phyloP scores from a whole-genome alignment of 768 basidiomycete species.

The Boletellus ananas region DNA sequence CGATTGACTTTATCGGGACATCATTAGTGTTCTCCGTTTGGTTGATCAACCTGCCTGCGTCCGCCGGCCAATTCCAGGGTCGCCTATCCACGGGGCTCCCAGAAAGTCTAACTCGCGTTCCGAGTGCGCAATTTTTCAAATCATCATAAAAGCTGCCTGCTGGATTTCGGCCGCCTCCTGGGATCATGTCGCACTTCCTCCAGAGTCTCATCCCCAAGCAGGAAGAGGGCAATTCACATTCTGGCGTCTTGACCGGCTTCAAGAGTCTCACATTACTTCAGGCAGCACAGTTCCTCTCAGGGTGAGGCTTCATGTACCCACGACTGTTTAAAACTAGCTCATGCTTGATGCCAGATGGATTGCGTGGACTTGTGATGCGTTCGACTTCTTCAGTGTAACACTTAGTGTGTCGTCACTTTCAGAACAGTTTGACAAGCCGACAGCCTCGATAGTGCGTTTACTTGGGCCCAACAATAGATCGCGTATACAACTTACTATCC shows the following conservation, averaged over 20 bases:
- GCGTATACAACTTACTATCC: neutral
- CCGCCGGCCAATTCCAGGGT: neutral
- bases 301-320: conserved; percentile 31
- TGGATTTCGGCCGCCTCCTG: neutral
- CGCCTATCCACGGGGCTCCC: neutral
- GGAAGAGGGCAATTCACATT: conserved; percentile 36
- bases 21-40: neutral
- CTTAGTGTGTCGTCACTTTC: conserved; percentile 49
- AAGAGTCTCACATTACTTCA: conserved; percentile 48
- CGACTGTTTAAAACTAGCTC: neutral
- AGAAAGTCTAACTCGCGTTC: neutral
- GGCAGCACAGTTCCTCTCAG: conserved; percentile 55
- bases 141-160: conserved; percentile 13
- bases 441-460: conserved; percentile 42
- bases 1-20: neutral
- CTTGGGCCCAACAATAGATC: neutral
- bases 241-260: conserved; percentile 43
- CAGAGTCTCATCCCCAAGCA: conserved; percentile 46
- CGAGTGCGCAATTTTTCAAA: conserved; percentile 4
- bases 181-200: conserved; percentile 34
- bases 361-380: conserved; percentile 86
- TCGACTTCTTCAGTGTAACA: conserved; percentile 82
- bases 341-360: conserved; percentile 51
- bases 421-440: conserved; percentile 43
- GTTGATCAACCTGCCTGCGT: neutral